phyloP scores from a whole-genome alignment of 306 rosid species.

The Begonia loranthoides region DNA sequence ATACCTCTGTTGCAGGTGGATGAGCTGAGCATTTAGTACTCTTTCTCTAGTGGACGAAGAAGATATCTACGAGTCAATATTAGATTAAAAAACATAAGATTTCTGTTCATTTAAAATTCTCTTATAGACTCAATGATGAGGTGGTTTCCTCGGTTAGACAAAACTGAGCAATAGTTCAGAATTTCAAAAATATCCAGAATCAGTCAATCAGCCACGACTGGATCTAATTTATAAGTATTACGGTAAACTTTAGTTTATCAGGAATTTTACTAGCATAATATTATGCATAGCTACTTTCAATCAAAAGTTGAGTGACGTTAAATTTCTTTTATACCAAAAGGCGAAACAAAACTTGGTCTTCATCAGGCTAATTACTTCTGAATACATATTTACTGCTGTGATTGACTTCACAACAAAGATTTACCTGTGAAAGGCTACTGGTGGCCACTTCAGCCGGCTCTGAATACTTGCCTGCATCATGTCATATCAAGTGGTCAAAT shows the following conservation, averaged over 20 bases:
- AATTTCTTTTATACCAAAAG: no score
- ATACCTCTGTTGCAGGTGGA: conserved; percentile 75
- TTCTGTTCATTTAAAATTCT: background rate
- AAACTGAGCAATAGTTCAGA: background rate
- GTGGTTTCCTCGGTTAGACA: background rate
- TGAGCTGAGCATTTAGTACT: conserved; percentile 49
- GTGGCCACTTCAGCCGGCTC: conserved; percentile 45
- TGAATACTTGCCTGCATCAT: conserved; percentile 38
- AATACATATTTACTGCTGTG: no score
- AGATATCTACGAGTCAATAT: conserved; percentile 34
- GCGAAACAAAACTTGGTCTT: no score
- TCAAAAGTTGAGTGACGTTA: no score
- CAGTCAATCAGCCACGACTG: background rate
- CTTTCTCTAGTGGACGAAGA: conserved; percentile 46
- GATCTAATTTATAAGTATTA: no score
- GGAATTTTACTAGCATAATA: no score
- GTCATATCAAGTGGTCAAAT: conserved; percentile 2
- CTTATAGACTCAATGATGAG: background rate
- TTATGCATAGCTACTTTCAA: no score
- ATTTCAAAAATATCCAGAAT: background rate
- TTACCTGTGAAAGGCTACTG: conserved; percentile 59
- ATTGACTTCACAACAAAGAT: background rate
- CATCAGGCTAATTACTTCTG: no score
- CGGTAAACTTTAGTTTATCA: no score
- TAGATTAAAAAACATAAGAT: conserved; percentile 1